Evolutionary conservation across 768 basidiomycete genomes (phyloP), one percentile per base, ranked within the genome.

Genomic region (Mycena filopes): DNA sequence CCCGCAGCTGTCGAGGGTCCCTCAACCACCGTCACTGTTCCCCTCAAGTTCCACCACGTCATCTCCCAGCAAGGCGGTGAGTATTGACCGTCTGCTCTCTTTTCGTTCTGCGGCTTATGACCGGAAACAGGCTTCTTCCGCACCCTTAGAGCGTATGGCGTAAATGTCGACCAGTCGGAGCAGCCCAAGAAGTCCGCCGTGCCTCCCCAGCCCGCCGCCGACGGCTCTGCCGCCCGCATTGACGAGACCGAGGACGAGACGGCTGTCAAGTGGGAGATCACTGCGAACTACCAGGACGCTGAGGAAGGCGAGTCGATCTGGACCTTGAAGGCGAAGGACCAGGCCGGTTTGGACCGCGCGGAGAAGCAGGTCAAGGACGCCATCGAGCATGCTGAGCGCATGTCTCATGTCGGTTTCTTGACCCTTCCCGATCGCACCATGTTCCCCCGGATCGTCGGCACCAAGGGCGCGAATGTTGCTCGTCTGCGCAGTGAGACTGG

Each of bases 401-500:
- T 91, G 83, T 85, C 89, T 2, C 90, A 93, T 68, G 88, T 93
- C 68, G 95, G 93, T 11, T 95, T 92, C 84, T 83, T 97, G 60
- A 95, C 91, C 11, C 82, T 97, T 43, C 80, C 88, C 42, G 92
- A 95, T 74, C 89, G 95, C 67, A 87, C 90, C 38, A 85, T 86
- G 36, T 98, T 98, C 88, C 96, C 96, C 16, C 85, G 94, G 69
- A 96, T 98, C 70, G 95, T 98, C 66, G 96, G 96, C 41, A 80
- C 91, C 13, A 97, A 96, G 79, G 96, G 96, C 56, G 82, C 94
- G 28, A 98, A 95, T 71, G 93, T 98, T 54, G 85, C 91, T 55
- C 91, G 96, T 51, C 85, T 98, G 55, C 89, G 96, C 59, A 86
- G 86, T 55, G 95, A 95, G 78, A 97, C 93, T 55, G 93, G 94